phyloP scores from a whole-genome alignment of 768 basidiomycete species.

The Mycena galericulata region DNA sequence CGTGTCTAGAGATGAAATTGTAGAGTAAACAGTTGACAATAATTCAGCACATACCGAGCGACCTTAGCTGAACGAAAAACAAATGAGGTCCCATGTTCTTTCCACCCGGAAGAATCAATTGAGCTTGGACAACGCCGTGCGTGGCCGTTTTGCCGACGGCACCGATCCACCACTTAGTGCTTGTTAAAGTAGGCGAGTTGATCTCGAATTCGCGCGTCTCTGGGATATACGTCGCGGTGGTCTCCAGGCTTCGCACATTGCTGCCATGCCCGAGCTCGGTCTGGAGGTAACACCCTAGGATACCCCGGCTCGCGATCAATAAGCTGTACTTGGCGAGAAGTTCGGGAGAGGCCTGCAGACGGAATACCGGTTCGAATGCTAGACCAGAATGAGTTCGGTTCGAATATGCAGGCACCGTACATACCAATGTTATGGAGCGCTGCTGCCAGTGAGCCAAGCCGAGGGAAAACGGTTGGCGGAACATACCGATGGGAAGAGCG shows the following conservation, averaged over 20 bases:
- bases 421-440: constrained; percentile 51
- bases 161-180: constrained; percentile 89
- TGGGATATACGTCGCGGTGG: constrained; percentile 79
- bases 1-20: constrained; percentile 55
- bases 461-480: constrained; percentile 33
- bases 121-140: constrained; percentile 82
- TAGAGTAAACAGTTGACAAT: neutral
- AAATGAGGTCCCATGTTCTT: constrained; percentile 78
- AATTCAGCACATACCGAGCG: constrained; percentile 58
- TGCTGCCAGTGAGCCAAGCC: neutral
- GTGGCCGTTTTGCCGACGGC: constrained; percentile 78
- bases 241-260: constrained; percentile 76
- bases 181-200: constrained; percentile 79
- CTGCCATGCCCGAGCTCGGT: constrained; percentile 86
- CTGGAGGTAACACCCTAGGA: constrained; percentile 80
- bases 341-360: constrained; percentile 67
- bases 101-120: constrained; percentile 73
- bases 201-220: constrained; percentile 78
- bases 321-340: constrained; percentile 64
- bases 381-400: neutral
- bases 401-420: constrained; percentile 31
- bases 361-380: constrained; percentile 79
- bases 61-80: constrained; percentile 80
- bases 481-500: constrained; percentile 56
- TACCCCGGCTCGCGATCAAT: constrained; percentile 64